Evolutionary conservation across 345 rosid species (phyloP), one percentile per base, ranked within the genome.

Genomic region (Zanthoxylum bungeanum): DNA sequence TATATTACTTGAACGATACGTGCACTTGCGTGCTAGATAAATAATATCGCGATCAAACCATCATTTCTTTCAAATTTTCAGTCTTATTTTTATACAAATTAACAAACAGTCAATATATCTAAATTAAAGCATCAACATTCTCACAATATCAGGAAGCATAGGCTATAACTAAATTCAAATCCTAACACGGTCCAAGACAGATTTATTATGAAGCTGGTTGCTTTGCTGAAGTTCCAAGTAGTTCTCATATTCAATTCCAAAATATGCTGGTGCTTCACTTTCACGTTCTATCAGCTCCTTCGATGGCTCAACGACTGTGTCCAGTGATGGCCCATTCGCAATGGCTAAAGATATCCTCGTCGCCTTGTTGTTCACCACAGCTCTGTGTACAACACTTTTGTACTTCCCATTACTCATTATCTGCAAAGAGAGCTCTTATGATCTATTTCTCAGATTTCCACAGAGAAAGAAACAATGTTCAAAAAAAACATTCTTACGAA

Each of bases 321-420:
- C 80, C 2, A 77, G 47, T 7, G 92, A 80, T 7, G 92, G 85
- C 46, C 88, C 92, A 7, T 68, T 64, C 11, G 66, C 61, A 30
- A 66, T 5, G 6, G 73, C 81, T 7, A 84, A 25, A 3, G 86
- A 80, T 28, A 87, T 78, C 74, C 86, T 79, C 10, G 77, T 60
- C 9, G 6, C 73, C 24, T 66, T 69, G 7, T 56, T 66, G 68
- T 88, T 88, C 73, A 87, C 83, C 0, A 69, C 36, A 2, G 86
- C 92, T 57, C 84, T 77, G 34, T 87, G 92, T 8, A 85, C 21
- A 1, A 80, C 76, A 64, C 92, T 82, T 73, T 76, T 82, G 79
- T 85, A 85, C 80, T 80, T 84, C 22, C 88, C 92, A 65, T 87
- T 87, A 46, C 85, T 87, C 74, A 85, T n/a, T 25, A 82, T 82